Evolutionary conservation across 352 stramenopile genomes (phyloP), one percentile per base, ranked within the genome.

Genomic region (Phytophthora cactorum): DNA sequence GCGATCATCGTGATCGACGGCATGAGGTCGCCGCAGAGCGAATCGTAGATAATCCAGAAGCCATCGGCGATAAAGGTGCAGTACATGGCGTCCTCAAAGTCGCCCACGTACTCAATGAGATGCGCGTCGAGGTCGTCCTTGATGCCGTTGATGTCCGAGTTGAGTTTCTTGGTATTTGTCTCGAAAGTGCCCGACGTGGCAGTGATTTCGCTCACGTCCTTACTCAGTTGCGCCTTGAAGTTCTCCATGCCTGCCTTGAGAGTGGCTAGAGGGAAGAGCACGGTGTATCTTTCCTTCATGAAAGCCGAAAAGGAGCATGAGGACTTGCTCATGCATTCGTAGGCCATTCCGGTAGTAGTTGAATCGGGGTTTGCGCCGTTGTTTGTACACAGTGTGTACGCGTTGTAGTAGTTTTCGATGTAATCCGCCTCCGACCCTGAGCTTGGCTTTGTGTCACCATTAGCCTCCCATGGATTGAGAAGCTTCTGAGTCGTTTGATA

Each of bases 1-100:
- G 84, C 81, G 65, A 92, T 88, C 84, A 92, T 90, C 2, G 79
- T 88, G 55, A 92, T 77, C 28, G 81, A 66, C 44, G 84, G 81
- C 72, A 89, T 84, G 45, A 92, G 66, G n/a, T 89, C 66, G 14
- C 70, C 71, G 25, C 84, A 92, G 0, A 92, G 66, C 51, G 77
- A 60, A 9, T 79, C 36, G 67, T 83, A 89, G 52, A 92, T 79
- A 1, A 60, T 38, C 67, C 68, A 71, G 60, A 70, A 92, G n/a
- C 78, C 72, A 38, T 77, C 61, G 1, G 64, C 72, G 25, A 89
- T 68, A 59, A 92, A 88, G 8, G 67, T 79, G 71, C 84, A 92
- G 64, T 85, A 78, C 84, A 92, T 92, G 32, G 59, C 63, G 1
- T 68, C 36, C 54, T 92, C 76, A 49, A 92, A 89, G 3, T 88